Conservation (phyloP, 2,329 filamentous ascomycete species). For the Aspergillus sclerotialis region DNA sequence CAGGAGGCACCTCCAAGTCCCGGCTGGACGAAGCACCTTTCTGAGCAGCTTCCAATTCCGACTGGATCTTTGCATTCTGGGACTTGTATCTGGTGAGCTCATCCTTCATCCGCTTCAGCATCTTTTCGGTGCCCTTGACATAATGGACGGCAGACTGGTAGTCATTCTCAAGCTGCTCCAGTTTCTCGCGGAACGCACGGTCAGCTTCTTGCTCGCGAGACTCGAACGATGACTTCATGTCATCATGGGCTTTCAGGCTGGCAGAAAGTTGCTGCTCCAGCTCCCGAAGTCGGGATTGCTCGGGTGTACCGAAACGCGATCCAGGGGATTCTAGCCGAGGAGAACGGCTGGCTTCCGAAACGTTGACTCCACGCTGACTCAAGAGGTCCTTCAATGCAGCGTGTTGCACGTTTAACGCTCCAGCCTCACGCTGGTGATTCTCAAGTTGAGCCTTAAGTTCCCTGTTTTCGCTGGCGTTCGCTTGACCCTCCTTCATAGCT, state of each 20-base stretch:
- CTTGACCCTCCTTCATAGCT: slow-evolving; percentile 73
- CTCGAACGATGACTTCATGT: slow-evolving; percentile 71
- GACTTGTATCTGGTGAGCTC: slow-evolving; percentile 89
- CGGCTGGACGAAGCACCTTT: slow-evolving; percentile 42
- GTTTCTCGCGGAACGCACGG: slow-evolving; percentile 80
- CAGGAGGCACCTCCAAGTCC: slow-evolving; percentile 42
- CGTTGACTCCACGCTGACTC: slow-evolving; percentile 78
- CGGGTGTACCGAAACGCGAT: slow-evolving; percentile 69
- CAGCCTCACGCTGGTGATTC: slow-evolving; percentile 85
- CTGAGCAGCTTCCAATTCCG: slow-evolving; percentile 64
- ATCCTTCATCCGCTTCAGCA: slow-evolving; percentile 97
- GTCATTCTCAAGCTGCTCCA: slow-evolving; percentile 90
- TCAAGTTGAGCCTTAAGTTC: slow-evolving; percentile 78
- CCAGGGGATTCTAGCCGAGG: slow-evolving; percentile 67
- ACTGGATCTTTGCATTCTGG: slow-evolving; percentile 74
- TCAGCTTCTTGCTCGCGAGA: slow-evolving; percentile 81
- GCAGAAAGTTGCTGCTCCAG: slow-evolving; percentile 81
- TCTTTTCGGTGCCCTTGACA: slow-evolving; percentile 96
- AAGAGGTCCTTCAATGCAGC: slow-evolving; percentile 89
- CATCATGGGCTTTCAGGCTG: slow-evolving; percentile 73
- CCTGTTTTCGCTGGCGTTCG: slow-evolving; percentile 70
- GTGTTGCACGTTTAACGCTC: slow-evolving; percentile 85
- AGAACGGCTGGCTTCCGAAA: slow-evolving; percentile 61
- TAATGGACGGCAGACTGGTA: slow-evolving; percentile 98
- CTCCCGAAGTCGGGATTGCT: slow-evolving; percentile 70